Percentiles rank a stretch among this genome's conserved stretches.
Conservation (phyloP, 1,284 basidiomycete species). For the Cutaneotrichosporon spelunceum region DNA sequence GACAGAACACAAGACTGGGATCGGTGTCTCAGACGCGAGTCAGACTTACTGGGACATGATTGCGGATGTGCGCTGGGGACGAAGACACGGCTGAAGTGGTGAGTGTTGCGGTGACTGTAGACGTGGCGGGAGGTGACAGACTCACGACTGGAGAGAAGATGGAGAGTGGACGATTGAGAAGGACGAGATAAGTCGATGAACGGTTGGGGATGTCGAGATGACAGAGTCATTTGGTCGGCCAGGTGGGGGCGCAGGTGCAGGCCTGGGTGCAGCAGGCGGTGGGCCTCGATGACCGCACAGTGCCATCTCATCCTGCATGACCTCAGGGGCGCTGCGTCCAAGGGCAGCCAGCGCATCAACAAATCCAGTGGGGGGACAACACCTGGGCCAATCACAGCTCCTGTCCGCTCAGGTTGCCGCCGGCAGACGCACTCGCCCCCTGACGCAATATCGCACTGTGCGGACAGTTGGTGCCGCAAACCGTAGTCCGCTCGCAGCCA, state of each 20-base stretch:
- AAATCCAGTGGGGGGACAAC: background rate
- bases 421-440: background rate
- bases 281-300: too few species aligned
- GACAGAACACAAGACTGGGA: too few species aligned
- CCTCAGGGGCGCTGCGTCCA: background rate
- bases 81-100: background rate
- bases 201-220: too few species aligned
- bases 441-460: background rate
- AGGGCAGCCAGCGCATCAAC: background rate
- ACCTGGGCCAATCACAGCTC: background rate
- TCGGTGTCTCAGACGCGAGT: background rate
- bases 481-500: too few species aligned
- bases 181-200: background rate
- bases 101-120: background rate
- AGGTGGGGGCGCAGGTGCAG: too few species aligned
- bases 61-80: background rate
- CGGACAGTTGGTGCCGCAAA: background rate
- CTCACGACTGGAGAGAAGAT: background rate
- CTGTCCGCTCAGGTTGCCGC: background rate
- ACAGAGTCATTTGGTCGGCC: too few species aligned
- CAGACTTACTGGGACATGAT: background rate
- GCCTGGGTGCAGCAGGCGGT: too few species aligned
- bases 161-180: background rate
- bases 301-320: background rate
- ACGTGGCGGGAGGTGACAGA: background rate